phyloP scores from a whole-genome alignment of 306 rosid species.

The Lagenaria siceraria region DNA sequence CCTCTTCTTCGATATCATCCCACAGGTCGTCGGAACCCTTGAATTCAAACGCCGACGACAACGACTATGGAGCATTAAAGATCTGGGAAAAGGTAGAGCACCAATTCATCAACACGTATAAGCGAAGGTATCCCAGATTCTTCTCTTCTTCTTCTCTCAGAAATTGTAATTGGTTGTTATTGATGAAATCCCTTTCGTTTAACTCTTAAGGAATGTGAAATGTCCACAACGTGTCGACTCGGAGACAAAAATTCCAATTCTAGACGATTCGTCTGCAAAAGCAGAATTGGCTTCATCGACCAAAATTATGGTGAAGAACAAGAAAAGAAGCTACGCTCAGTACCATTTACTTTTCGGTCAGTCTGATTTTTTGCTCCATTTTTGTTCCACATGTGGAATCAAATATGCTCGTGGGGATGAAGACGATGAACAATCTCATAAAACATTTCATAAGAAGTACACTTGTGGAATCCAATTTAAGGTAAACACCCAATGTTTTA shows the following conservation, averaged over 20 bases:
- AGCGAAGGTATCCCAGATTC: slow-evolving; percentile 19
- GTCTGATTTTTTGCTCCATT: slow-evolving; percentile 50
- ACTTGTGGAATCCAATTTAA: slow-evolving; percentile 57
- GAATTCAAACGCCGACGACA: neutral
- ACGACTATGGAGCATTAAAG: slow-evolving; percentile 26
- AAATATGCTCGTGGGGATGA: slow-evolving; percentile 53
- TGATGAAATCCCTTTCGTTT: neutral
- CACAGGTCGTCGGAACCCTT: slow-evolving; percentile 12
- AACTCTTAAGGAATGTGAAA: slow-evolving; percentile 8
- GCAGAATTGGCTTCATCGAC: slow-evolving; percentile 6
- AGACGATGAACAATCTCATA: slow-evolving; percentile 59
- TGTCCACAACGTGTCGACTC: neutral
- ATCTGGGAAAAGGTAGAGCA: slow-evolving; percentile 51
- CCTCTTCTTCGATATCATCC: slow-evolving; percentile 14
- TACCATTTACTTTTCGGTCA: slow-evolving; percentile 71
- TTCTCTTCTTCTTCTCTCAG: neutral
- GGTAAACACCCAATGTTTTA: slow-evolving; percentile 17
- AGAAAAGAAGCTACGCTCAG: slow-evolving; percentile 80
- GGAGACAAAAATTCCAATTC: neutral
- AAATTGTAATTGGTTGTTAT: neutral
- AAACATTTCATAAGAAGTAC: slow-evolving; percentile 45
- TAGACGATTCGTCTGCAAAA: neutral
- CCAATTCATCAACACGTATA: slow-evolving; percentile 30
- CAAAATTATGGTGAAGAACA: slow-evolving; percentile 38
- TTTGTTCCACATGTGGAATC: slow-evolving; percentile 49